A percentile compares a stretch with the other conserved stretches of the same genome.
phyloP scores from a whole-genome alignment of 2,329 filamentous ascomycete genomes.

The Amylocarpus encephaloides region DNA sequence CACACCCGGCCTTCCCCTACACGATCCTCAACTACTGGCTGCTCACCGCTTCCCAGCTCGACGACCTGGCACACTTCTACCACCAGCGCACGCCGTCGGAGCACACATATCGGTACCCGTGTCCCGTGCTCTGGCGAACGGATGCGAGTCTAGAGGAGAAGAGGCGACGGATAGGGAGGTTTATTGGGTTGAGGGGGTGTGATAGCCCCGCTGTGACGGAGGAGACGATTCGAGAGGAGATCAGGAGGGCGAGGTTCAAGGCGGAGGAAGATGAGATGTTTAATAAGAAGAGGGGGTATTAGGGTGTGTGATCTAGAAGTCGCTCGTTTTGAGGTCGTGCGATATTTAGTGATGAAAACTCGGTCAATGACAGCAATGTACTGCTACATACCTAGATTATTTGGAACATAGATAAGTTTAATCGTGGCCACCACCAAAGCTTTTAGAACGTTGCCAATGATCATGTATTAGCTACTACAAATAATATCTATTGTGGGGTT shows the following conservation, averaged over 20 bases:
- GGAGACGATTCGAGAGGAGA: constrained; percentile 26
- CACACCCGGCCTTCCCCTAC: constrained; percentile 58
- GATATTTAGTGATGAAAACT: too few species aligned
- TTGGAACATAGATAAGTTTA: too few species aligned
- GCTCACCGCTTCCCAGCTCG: constrained; percentile 63
- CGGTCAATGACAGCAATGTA: too few species aligned
- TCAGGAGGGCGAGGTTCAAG: constrained; percentile 34
- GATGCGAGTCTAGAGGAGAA: constrained; percentile 54
- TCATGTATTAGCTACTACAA: too few species aligned
- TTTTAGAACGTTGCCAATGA: too few species aligned
- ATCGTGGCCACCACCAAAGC: too few species aligned
- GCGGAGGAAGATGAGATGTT: constrained; percentile 23
- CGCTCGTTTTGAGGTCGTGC: too few species aligned
- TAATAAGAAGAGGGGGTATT: constrained; percentile 17
- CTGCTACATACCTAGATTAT: too few species aligned
- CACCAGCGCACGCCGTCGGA: constrained; percentile 56
- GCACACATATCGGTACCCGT: constrained; percentile 58
- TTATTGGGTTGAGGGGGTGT: constrained; percentile 64
- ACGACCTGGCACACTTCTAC: constrained; percentile 65
- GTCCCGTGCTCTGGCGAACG: constrained; percentile 56
- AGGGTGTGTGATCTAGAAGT: too few species aligned
- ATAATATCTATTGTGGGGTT: too few species aligned
- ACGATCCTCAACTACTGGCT: constrained; percentile 69
- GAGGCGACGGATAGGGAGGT: constrained; percentile 63
- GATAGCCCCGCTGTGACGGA: constrained; percentile 39